Conservation (phyloP, 306 rosid genomes). For the Crotalaria pallida region DNA sequence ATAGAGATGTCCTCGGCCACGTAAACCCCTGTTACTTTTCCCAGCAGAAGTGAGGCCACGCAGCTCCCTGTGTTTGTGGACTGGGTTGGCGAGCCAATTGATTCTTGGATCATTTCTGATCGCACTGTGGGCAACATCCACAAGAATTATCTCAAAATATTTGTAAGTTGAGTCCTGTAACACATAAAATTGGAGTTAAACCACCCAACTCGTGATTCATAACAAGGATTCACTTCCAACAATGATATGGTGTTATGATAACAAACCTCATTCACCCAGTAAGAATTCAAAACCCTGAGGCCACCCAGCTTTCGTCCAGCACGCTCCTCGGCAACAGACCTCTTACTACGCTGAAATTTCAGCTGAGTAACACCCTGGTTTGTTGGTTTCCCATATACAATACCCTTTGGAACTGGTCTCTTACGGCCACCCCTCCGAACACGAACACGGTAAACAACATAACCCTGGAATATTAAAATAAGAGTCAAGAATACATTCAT, state of each 20-base stretch:
- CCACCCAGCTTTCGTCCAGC: slow-evolving; percentile 93
- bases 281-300: slow-evolving; percentile 84
- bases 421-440: slow-evolving; percentile 91
- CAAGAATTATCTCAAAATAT: slow-evolving; percentile 64
- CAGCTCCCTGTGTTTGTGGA: slow-evolving; percentile 82
- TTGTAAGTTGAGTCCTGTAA: slow-evolving; percentile 76
- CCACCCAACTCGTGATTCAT: too few species aligned
- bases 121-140: slow-evolving; percentile 74
- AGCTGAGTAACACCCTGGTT: slow-evolving; percentile 93
- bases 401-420: slow-evolving; percentile 96
- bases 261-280: slow-evolving; percentile 85
- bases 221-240: not conserved
- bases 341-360: slow-evolving; percentile 84
- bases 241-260: too few species aligned
- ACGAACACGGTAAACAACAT: slow-evolving; percentile 79
- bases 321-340: slow-evolving; percentile 93
- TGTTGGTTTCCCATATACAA: slow-evolving; percentile 95
- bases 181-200: not conserved
- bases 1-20: slow-evolving; percentile 67
- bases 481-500: not conserved
- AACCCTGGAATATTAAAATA: slow-evolving; percentile 40
- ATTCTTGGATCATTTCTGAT: slow-evolving; percentile 78
- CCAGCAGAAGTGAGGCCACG: slow-evolving; percentile 84
- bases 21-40: slow-evolving; percentile 69
- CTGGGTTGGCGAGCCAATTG: slow-evolving; percentile 75